These are phyloP conservation scores for Lomentospora prolificans DNA, from an alignment of 2,329 filamentous ascomycete genomes.

Conservation along the genomic window DNA sequence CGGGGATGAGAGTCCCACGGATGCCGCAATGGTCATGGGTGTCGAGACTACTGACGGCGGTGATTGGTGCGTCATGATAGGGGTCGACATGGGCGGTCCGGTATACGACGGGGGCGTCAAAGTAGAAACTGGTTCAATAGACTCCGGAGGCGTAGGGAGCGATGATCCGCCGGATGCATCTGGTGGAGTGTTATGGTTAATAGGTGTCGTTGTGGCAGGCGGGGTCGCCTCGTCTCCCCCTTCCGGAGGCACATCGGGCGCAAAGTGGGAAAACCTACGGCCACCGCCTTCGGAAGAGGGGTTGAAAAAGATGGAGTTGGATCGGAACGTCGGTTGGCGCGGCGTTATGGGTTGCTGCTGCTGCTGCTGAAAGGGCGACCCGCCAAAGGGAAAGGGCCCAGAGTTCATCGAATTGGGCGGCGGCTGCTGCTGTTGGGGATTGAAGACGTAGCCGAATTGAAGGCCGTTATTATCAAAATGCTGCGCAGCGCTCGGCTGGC, in stretches of 20 bases:
- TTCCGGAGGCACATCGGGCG: conserved; percentile 37
- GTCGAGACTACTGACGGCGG: conserved; percentile 12
- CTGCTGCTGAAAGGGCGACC: conserved; percentile 33
- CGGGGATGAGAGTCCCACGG: conserved; percentile 21
- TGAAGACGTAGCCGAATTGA: conserved; percentile 23
- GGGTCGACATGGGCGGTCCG: conserved; percentile 24
- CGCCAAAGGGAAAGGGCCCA: conserved; percentile 28
- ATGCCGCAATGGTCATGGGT: conserved; percentile 10
- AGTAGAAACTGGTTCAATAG: conserved; percentile 23
- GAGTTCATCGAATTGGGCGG: conserved; percentile 2
- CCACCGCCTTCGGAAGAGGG: conserved; percentile 45
- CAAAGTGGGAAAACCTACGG: conserved; percentile 54
- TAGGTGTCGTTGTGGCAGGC: conserved; percentile 5
- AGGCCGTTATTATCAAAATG: background rate
- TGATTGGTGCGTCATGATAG: conserved; percentile 20
- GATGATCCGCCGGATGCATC: conserved; percentile 11
- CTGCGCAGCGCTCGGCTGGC: background rate
- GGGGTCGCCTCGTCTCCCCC: conserved; percentile 1
- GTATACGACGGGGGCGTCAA: conserved; percentile 25
- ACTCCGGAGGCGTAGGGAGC: conserved; percentile 35
- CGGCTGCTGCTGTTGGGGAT: conserved; percentile 31
- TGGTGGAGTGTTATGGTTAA: conserved; percentile 8
- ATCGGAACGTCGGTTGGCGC: conserved; percentile 48
- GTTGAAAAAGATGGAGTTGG: conserved; percentile 56
- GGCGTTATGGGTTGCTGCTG: conserved; percentile 25